Base-by-base conservation (phyloP, 495 filamentous ascomycete genomes). In the Xylaria sp. region DNA sequence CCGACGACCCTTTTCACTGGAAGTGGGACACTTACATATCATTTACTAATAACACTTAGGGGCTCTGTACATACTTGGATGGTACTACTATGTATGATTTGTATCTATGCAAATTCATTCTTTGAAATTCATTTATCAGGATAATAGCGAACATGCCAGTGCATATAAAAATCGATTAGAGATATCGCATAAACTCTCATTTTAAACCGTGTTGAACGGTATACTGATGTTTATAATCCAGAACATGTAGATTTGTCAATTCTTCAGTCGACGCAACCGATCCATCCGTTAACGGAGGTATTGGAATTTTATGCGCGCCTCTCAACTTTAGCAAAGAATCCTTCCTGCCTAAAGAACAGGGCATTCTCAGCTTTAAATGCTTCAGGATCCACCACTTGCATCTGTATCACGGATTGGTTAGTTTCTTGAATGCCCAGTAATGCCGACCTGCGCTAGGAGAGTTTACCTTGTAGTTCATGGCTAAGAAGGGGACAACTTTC, bases 401-500 rank as follows among this genome's bases (percentile, higher is more conserved):
- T 59, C 57, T 59, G 21, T 5, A n/a, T 59, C 31, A 21, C 17
- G 14, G 8, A n/a, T 1, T 7, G 4, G 8, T 59, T 37, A 59
- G 57, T 37, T 26, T 37, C 29, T 58, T 21, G 26, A n/a, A n/a
- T n/a, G n/a, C n/a, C n/a, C n/a, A n/a, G n/a, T n/a, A n/a, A n/a
- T n/a, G n/a, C n/a, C n/a, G n/a, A n/a, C n/a, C 5, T n/a, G 15
- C 9, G 31, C 7, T 37, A 5, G 19, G 50, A 37, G 31, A 46
- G 6, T 40, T 50, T 35, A 67, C 63, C n/a, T 67, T 37, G 21
- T 67, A 67, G 6, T 67, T 52, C 29, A 67, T n/a, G n/a, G 89
- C 81, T 62, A 90, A 81, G 57, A 84, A 86, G 35, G 89, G 87
- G 44, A 90, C 82, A 21, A 91, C 69, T 74, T 91, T 91, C 68